Conservation (phyloP, 352 stramenopile species). For the Globisporangium megalacanthum region DNA sequence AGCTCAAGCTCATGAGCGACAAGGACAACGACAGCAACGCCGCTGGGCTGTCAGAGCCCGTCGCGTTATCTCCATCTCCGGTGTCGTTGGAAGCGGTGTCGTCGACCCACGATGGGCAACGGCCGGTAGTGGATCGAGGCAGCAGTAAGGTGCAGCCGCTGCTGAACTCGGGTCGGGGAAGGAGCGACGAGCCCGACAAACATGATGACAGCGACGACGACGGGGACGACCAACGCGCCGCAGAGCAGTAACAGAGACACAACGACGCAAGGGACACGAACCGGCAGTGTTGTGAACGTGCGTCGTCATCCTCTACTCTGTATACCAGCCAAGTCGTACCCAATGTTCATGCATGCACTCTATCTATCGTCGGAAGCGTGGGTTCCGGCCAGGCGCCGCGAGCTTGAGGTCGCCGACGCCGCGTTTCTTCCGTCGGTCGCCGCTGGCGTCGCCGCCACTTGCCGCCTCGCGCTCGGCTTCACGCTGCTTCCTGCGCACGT, state of each 20-base stretch:
- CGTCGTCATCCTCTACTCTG: no score
- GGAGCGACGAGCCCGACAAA: not conserved
- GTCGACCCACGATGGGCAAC: not conserved
- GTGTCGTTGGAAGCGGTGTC: not conserved
- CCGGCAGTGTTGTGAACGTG: no score
- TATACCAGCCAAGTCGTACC: not conserved
- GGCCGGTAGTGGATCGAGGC: not conserved
- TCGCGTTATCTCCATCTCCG: not conserved
- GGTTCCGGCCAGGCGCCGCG: slow-evolving; percentile 34
- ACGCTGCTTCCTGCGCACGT: slow-evolving; percentile 55
- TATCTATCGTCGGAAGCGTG: slow-evolving; percentile 54
- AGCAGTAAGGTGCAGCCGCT: not conserved
- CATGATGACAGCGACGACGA: not conserved
- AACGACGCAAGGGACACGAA: not conserved
- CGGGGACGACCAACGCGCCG: not conserved
- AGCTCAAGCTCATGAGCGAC: slow-evolving; percentile 53
- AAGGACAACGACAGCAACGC: not conserved
- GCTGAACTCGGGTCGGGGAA: not conserved
- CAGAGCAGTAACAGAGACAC: not conserved
- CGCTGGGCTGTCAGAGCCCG: no score
- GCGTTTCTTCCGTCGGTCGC: slow-evolving; percentile 69
- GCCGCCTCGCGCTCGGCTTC: slow-evolving; percentile 21
- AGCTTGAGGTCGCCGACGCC: slow-evolving; percentile 75
- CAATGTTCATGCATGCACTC: not conserved
- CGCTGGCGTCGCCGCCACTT: slow-evolving; percentile 11